phyloP scores from a whole-genome alignment of 345 rosid species.

The Eucalyptus virginea region DNA sequence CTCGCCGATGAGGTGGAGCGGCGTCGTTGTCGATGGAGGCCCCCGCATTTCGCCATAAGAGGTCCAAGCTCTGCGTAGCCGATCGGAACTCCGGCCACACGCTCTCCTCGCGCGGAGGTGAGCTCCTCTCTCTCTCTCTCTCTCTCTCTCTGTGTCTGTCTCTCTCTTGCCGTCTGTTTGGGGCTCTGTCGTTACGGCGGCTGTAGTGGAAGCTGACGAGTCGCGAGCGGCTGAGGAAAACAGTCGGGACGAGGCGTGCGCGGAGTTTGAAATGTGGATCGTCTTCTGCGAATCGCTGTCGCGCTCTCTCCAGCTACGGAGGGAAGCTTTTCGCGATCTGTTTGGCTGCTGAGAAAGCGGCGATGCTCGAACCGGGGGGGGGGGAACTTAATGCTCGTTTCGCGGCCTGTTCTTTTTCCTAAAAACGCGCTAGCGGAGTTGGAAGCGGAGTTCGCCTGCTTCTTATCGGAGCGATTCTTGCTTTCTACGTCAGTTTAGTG shows the following conservation, averaged over 20 bases:
- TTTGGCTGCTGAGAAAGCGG: background rate
- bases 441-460: background rate
- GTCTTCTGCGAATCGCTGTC: background rate
- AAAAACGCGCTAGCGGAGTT: background rate
- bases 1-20: slow-evolving; percentile 3
- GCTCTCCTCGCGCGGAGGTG: slow-evolving; percentile 24
- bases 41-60: slow-evolving; percentile 10
- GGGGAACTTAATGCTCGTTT: background rate
- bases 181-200: background rate
- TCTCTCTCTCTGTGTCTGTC: background rate
- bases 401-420: background rate
- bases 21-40: slow-evolving; percentile 26
- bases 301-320: background rate
- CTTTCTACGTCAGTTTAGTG: background rate
- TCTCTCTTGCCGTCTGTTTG: background rate
- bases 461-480: background rate
- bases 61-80: slow-evolving; percentile 9
- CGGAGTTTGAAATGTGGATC: background rate
- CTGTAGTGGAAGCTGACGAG: background rate
- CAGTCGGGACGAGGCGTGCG: background rate
- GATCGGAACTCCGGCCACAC: slow-evolving; percentile 11
- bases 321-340: background rate
- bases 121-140: background rate
- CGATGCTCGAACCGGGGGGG: background rate
- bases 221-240: background rate